Base-by-base conservation (phyloP, 2,329 filamentous ascomycete genomes). In the Microcyclosporella mali region DNA sequence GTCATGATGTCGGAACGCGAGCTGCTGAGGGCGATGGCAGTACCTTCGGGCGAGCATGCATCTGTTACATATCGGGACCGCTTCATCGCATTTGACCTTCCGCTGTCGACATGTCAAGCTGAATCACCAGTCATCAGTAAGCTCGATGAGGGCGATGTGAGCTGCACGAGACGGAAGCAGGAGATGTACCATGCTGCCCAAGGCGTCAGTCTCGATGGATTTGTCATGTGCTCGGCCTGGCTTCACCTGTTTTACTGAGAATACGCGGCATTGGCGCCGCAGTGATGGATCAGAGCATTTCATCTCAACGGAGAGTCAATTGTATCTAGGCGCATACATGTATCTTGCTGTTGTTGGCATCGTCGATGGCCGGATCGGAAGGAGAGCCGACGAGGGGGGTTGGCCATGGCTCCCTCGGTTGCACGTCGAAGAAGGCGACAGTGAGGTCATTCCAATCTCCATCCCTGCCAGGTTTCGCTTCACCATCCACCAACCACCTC, bases 81-180 rank as follows among this genome's bases (percentile, higher is more conserved):
- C 25, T 19, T 47, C 41, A 18, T 47, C 45, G 40, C 45, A 48
- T 35, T 48, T 48, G 16, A 48, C 33, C 31, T 42, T 48, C n/a
- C 41, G 32, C 19, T 37, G 25, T 2, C 45, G 37, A 25, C 45
- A 48, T 21, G 45, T 48, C 18, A 44, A 37, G 33, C 45, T 46
- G 33, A 16, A 16, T 11, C 17, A 28, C 19, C 28, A 11, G 14
- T 34, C 15, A 34, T 8, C 16, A 34, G 16, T 3, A 4, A 4
- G 11, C 30, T 15, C n/a, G 27, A 34, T 28, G 16, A 32, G 17
- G n/a, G n/a, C n/a, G n/a, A 28, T 3, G 14, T 18, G 16, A 18
- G 14, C n/a, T n/a, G n/a, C n/a, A n/a, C n/a, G n/a, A n/a, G n/a
- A n/a, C n/a, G n/a, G 11, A 8, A 11, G 33, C 14, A 6, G 4